Percentiles rank a stretch among this genome's conserved stretches.
phyloP scores from a whole-genome alignment of 768 basidiomycete genomes.

The Exsudoporus frostii region DNA sequence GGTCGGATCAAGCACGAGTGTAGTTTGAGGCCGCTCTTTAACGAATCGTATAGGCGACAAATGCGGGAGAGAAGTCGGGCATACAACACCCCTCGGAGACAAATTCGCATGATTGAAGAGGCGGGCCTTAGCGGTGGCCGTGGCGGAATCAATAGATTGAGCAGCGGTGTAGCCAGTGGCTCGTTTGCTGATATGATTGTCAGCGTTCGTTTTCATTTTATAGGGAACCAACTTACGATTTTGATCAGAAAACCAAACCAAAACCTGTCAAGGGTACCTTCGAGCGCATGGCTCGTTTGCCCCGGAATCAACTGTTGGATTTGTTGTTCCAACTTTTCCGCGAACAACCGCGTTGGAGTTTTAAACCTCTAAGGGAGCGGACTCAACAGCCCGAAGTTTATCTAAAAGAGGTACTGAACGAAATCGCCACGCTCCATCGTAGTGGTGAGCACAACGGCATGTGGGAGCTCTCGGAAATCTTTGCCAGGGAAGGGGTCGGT shows the following conservation, averaged over 20 bases:
- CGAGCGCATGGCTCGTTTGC: constrained; percentile 91
- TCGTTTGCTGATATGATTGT: constrained; percentile 69
- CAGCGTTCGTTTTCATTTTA: constrained; percentile 29
- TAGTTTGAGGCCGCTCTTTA: constrained; percentile 66
- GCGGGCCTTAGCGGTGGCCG: constrained; percentile 64
- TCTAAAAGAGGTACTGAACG: constrained; percentile 76
- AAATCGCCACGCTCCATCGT: constrained; percentile 74
- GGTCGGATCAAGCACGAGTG: constrained; percentile 82
- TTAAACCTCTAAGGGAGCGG: constrained; percentile 70
- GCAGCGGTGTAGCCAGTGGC: constrained; percentile 62
- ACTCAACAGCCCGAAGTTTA: constrained; percentile 87
- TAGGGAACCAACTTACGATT: constrained; percentile 4
- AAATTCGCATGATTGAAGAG: constrained; percentile 74
- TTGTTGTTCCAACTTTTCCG: constrained; percentile 75
- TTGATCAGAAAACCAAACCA: constrained; percentile 54
- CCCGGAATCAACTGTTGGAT: constrained; percentile 84
- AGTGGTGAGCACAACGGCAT: constrained; percentile 78
- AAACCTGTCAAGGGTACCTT: constrained; percentile 68
- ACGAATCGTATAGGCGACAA: constrained; percentile 63
- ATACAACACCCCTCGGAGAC: constrained; percentile 63
- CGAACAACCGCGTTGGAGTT: constrained; percentile 77
- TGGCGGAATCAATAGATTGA: constrained; percentile 74
- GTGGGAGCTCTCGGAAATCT: constrained; percentile 77
- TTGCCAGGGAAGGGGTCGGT: constrained; percentile 60
- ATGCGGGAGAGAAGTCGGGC: constrained; percentile 64